Base-by-base conservation (phyloP, 495 filamentous ascomycete genomes). In the Mytilinidion resinicola region DNA sequence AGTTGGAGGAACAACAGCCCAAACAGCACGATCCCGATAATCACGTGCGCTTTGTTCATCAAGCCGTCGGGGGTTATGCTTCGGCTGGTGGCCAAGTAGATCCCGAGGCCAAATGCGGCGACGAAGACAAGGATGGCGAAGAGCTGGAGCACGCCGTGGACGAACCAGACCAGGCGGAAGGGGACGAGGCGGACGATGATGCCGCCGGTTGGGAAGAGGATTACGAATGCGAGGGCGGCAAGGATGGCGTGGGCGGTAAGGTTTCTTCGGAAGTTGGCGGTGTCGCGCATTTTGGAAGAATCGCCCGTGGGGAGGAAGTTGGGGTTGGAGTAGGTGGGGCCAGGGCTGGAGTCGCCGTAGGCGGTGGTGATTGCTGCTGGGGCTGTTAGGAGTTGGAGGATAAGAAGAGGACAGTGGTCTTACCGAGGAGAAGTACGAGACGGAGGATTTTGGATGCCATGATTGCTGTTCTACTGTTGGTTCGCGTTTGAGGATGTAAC, bases 191-290 rank as follows among this genome's bases (percentile, higher is more conserved):
- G 60, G 57, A 70, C 39, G 41, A 62, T 9, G 44, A 69, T 65
- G 17, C 60, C 67, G 36, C 68, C 68, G 46, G 56, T 37, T 3
- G 68, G 68, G 53, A 69, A 67, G 38, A 70, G 43, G 3, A 65
- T 44, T 1, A 65, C 57, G 46, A 69, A 70, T n/a, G 59, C 64
- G 15, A 69, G n/a, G 14, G 44, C 44, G 4, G 64, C 64, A 10
- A 67, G 36, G 11, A 59, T 47, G 20, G 51, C 68, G 47, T 70
- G 68, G 1, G 64, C 68, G 19, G 33, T 51, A 12, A 51, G n/a
- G 19, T 21, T 46, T 20, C n/a, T 46, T 15, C 42, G 14, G 42
- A 14, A 30, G 25, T 30, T 30, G n/a, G n/a, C n/a, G n/a, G n/a
- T n/a, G n/a, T n/a, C n/a, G n/a, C n/a, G n/a, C n/a, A n/a, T n/a